A percentile compares a stretch with the other conserved stretches of the same genome.
These are phyloP conservation scores for Phytophthora colocasiae DNA, from an alignment of 352 stramenopile genomes.

Conservation along the genomic window DNA sequence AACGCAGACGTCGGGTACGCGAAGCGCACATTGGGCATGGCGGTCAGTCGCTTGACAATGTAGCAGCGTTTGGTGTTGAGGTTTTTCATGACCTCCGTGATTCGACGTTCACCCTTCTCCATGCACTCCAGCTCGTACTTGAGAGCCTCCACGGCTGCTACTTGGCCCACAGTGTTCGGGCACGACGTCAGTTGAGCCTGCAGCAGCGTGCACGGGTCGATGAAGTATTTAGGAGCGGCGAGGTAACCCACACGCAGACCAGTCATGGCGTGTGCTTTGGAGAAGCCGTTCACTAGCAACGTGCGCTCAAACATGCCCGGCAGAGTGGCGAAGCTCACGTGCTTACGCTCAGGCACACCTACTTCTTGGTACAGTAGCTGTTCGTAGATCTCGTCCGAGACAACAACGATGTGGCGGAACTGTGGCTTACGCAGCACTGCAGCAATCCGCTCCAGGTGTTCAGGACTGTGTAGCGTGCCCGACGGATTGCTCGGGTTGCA, in stretches of 20 bases:
- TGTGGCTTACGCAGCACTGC: conserved; percentile 25
- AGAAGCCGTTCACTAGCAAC: conserved; percentile 57
- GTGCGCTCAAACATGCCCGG: conserved; percentile 92
- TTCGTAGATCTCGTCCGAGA: conserved; percentile 98
- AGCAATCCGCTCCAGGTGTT: conserved; percentile 65
- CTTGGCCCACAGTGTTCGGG: conserved; percentile 93
- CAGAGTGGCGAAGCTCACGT: conserved; percentile 79
- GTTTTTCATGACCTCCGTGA: conserved; percentile 55
- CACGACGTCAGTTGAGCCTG: conserved; percentile 97
- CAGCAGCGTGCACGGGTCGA: conserved; percentile 90
- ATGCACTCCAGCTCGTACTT: conserved; percentile 80
- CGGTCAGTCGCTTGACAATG: conserved; percentile 82
- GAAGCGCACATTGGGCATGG: conserved; percentile 86
- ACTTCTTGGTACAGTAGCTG: conserved; percentile 92
- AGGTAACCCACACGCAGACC: conserved; percentile 95
- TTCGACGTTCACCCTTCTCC: conserved; percentile 52
- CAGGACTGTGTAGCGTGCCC: conserved; percentile 76
- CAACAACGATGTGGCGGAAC: conserved; percentile 83
- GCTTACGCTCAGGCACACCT: conserved; percentile 52
- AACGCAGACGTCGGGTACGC: conserved; percentile 94
- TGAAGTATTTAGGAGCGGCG: conserved; percentile 78
- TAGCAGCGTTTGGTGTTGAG: conserved; percentile 92
- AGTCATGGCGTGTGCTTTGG: conserved; percentile 95
- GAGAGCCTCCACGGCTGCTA: conserved; percentile 91
- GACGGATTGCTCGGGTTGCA: conserved; percentile 98